Base-by-base conservation (phyloP, 148 eudicot genomes). In the Fagopyrum homotropicum region DNA sequence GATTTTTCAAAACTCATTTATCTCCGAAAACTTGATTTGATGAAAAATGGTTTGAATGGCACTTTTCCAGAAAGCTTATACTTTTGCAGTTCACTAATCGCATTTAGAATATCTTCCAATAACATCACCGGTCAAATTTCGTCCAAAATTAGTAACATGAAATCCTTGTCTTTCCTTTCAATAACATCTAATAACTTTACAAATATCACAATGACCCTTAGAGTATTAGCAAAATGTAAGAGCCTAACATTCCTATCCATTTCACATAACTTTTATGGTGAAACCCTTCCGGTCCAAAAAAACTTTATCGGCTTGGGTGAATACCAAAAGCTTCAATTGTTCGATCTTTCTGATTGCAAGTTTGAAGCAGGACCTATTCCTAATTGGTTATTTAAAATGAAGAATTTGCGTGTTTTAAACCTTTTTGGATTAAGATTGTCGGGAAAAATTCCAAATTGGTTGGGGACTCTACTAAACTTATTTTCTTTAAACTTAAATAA, bases 81-180 rank as follows among this genome's bases (percentile, higher is more conserved):
- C 78, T 85, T 78, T 9, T 91, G 97, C 92, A 89, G 83, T 76
- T 85, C 89, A 9, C 80, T 93, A 29, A 80, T 83, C 49, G 98
- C 97, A 48, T 17, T 93, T 72, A 87, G 97, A 50, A 81, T 93
- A 64, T 86, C 92, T 29, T 60, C 77, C 60, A 91, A 91, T 70
- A 57, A 48, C 50, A 77, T 93, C 29, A 49, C 70, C 11, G 98
- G 98, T 55, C 84, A 85, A 76, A 79, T 93, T 72, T 80, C 84
- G 52, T 86, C 92, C 1, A 82, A 79, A 7, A 82, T 89, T 63
- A 49, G 51, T 47, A 55, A 75, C 6, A 79, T 93, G 66, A 81
- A 84, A 66, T 88, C 91, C 26, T 80, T 93, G 26, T 85, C 92
- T 4, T 93, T 91, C 84, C 86, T 93, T 52, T 91, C 98, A 0